A percentile compares a stretch with the other conserved stretches of the same genome.
Conservation (phyloP, 2,329 filamentous ascomycete species). For the Elsinoe perseae region DNA sequence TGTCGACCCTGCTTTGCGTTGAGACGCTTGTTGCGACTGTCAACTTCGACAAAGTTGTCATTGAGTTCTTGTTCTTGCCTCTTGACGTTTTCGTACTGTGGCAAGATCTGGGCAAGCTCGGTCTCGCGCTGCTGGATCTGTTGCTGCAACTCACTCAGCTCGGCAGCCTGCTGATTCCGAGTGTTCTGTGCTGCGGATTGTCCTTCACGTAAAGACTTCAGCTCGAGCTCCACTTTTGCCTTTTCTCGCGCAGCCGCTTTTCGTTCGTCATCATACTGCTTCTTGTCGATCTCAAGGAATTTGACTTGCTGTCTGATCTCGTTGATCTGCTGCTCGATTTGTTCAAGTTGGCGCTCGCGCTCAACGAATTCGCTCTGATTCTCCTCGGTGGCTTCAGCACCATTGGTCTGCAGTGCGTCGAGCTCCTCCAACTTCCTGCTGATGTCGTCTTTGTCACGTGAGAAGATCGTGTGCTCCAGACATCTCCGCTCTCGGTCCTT, state of each 20-base stretch:
- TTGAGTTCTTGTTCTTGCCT: constrained; percentile 64
- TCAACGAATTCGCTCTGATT: constrained; percentile 68
- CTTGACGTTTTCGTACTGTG: constrained; percentile 66
- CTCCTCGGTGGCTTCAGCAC: constrained; percentile 75
- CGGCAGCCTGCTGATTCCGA: constrained; percentile 60
- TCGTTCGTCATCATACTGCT: constrained; percentile 82
- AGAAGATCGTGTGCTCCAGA: constrained; percentile 89
- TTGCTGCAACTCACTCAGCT: constrained; percentile 62
- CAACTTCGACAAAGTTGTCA: constrained; percentile 65
- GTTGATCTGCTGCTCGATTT: constrained; percentile 70
- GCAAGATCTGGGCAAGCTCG: constrained; percentile 67
- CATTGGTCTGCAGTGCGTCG: constrained; percentile 71
- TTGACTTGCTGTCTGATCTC: constrained; percentile 76
- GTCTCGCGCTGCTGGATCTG: constrained; percentile 69
- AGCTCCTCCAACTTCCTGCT: constrained; percentile 71
- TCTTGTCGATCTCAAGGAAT: constrained; percentile 73
- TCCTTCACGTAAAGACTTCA: constrained; percentile 74
- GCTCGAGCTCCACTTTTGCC: constrained; percentile 78
- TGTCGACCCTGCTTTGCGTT: constrained; percentile 89
- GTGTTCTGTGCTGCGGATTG: constrained; percentile 70
- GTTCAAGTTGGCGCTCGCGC: constrained; percentile 69
- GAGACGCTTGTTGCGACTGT: constrained; percentile 67
- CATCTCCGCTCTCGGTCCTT: constrained; percentile 88
- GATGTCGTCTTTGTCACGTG: constrained; percentile 76
- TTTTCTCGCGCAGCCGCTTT: constrained; percentile 70